Conservation (phyloP, 208 protist species). For the Phytomonas sp. region DNA sequence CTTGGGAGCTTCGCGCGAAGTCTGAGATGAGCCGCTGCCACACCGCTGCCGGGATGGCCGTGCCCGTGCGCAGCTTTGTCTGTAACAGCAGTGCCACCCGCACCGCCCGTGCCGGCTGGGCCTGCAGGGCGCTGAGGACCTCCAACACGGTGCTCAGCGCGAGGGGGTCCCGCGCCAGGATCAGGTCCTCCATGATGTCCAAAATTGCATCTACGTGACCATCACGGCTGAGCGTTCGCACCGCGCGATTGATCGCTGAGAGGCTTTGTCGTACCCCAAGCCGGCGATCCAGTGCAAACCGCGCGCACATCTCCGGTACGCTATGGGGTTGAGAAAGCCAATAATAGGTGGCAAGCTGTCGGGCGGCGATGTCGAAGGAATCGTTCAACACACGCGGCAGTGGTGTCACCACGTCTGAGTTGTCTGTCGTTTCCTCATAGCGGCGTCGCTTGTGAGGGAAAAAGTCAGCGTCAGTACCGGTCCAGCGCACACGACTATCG, state of each 20-base stretch:
- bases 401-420: slow-evolving; percentile 17
- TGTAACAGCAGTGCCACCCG: slow-evolving; percentile 31
- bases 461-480: slow-evolving; percentile 20
- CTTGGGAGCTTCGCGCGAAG: slow-evolving; percentile 33
- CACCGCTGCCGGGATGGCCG: slow-evolving; percentile 17
- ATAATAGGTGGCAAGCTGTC: slow-evolving; percentile 49
- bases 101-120: slow-evolving; percentile 23
- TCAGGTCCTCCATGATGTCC: slow-evolving; percentile 41
- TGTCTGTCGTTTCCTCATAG: slow-evolving; percentile 14
- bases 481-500: slow-evolving; percentile 14
- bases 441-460: slow-evolving; percentile 3
- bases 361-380: slow-evolving; percentile 47
- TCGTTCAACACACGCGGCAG: slow-evolving; percentile 26
- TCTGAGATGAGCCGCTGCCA: slow-evolving; percentile 27
- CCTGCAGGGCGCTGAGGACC: slow-evolving; percentile 21
- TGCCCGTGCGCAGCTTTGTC: slow-evolving; percentile 2
- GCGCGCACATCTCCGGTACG: slow-evolving; percentile 41
- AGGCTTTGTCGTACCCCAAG: slow-evolving; percentile 44
- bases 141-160: slow-evolving; percentile 32
- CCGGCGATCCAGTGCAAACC: slow-evolving; percentile 56
- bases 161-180: slow-evolving; percentile 24
- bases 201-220: slow-evolving; percentile 25
- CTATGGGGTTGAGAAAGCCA: slow-evolving; percentile 42
- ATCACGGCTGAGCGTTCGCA: slow-evolving; percentile 28
- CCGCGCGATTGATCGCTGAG: slow-evolving; percentile 35